phyloP scores from a whole-genome alignment of 2,329 filamentous ascomycete genomes.

The Trichoderma aggressivum region DNA sequence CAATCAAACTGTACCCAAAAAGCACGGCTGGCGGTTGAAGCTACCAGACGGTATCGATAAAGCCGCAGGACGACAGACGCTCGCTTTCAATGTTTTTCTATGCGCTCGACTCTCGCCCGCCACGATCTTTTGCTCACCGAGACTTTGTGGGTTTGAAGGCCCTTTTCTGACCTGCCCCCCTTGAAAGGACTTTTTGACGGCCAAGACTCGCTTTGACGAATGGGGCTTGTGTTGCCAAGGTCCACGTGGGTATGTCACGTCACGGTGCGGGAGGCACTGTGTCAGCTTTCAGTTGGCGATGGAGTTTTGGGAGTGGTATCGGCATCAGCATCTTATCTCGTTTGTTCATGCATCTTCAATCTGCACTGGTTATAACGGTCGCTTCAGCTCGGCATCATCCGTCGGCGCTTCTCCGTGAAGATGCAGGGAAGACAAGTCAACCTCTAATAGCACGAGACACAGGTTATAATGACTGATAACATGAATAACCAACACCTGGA shows the following conservation, averaged over 20 bases:
- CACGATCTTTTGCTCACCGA: not conserved
- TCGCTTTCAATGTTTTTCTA: not conserved
- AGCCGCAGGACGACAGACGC: not conserved
- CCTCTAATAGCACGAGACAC: not conserved
- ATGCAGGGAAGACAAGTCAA: not conserved
- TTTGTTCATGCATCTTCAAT: not conserved
- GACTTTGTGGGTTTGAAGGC: not conserved
- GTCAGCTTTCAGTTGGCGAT: not conserved
- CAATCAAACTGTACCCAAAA: not conserved
- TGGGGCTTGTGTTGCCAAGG: slow-evolving; percentile 2
- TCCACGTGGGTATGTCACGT: slow-evolving; percentile 14
- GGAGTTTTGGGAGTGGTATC: not conserved
- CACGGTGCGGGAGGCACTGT: not conserved
- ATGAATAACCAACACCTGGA: not conserved
- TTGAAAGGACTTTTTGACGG: not conserved
- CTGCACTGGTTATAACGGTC: not conserved
- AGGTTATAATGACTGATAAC: not conserved
- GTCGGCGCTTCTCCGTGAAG: not conserved
- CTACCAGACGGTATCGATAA: not conserved
- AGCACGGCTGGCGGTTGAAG: not conserved
- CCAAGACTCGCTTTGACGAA: not conserved
- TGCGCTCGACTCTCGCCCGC: not conserved
- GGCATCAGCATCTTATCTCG: not conserved
- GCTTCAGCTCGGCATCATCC: not conserved
- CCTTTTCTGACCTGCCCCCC: not conserved